Conservation (phyloP, 2,329 filamentous ascomycete genomes). For the Rutstroemia sp. region DNA sequence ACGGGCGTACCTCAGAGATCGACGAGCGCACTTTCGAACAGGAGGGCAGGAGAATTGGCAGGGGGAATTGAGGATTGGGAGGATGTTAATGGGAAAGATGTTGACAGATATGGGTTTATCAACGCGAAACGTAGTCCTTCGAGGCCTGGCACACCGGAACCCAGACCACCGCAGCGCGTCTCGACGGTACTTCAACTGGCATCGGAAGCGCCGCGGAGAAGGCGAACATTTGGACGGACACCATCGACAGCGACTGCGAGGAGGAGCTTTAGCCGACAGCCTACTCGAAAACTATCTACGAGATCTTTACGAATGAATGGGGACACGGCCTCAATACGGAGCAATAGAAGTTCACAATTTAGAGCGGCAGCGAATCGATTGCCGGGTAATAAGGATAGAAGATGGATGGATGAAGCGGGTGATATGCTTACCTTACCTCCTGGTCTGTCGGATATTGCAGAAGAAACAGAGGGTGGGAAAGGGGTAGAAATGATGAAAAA, state of each 20-base stretch:
- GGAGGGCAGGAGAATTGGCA: constrained; percentile 39
- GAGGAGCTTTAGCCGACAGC: constrained; percentile 30
- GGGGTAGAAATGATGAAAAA: constrained; percentile 49
- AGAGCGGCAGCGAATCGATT: constrained; percentile 52
- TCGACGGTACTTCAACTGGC: constrained; percentile 27
- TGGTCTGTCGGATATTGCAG: constrained; percentile 46
- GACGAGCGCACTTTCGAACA: constrained; percentile 20
- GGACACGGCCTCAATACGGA: constrained; percentile 29
- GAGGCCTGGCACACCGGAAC: constrained; percentile 32
- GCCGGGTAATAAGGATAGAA: constrained; percentile 53
- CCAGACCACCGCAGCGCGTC: constrained; percentile 26
- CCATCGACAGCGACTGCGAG: constrained; percentile 20
- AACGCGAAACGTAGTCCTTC: constrained; percentile 34
- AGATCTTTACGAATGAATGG: constrained; percentile 46
- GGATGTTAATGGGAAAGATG: constrained; percentile 50
- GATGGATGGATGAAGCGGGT: constrained; percentile 57
- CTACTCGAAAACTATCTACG: constrained; percentile 48
- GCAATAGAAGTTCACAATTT: constrained; percentile 44
- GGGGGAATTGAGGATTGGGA: constrained; percentile 62
- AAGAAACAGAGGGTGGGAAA: constrained; percentile 47
- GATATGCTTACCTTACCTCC: constrained; percentile 57
- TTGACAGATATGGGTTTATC: constrained; percentile 66
- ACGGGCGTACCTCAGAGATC: constrained; percentile 13
- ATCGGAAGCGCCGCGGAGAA: constrained; percentile 26
- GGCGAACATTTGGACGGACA: constrained; percentile 23